Conservation (phyloP, 2,329 filamentous ascomycete genomes). For the Tothia fuscella region DNA sequence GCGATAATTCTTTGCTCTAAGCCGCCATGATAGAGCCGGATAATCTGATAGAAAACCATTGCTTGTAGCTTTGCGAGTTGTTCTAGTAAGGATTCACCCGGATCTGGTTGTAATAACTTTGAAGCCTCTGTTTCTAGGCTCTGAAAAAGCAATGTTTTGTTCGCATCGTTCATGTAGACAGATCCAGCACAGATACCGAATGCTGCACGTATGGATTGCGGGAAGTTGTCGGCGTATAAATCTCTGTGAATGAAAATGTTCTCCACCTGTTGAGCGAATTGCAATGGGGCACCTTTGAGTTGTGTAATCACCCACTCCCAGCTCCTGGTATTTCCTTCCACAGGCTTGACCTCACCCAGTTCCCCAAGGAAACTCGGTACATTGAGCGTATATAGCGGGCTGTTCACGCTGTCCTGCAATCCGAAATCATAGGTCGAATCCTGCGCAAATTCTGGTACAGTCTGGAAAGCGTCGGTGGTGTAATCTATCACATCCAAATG, state of each 20-base stretch:
- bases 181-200: slow-evolving; percentile 4
- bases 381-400: background rate
- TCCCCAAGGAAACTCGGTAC: slow-evolving; percentile 6
- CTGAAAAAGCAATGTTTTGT: slow-evolving; percentile 1
- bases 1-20: slow-evolving; percentile 7
- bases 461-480: background rate
- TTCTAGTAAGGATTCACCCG: slow-evolving; percentile 1
- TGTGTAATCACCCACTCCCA: slow-evolving; percentile 6
- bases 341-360: slow-evolving; percentile 8
- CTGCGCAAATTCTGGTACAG: no score
- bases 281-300: slow-evolving; percentile 1
- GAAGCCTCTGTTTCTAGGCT: background rate
- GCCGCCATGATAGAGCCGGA: slow-evolving; percentile 6
- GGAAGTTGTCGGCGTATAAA: background rate
- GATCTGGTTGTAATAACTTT: background rate
- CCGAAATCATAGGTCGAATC: no score
- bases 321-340: slow-evolving; percentile 3
- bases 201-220: slow-evolving; percentile 1
- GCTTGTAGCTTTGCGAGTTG: slow-evolving; percentile 6
- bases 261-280: slow-evolving; percentile 4
- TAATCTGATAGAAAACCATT: slow-evolving; percentile 4
- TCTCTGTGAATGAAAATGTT: slow-evolving; percentile 5
- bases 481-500: background rate
- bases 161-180: background rate
- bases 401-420: background rate